A percentile compares a stretch with the other conserved stretches of the same genome.
Conservation (phyloP, 116 monocot species). For the Iris pallida region DNA sequence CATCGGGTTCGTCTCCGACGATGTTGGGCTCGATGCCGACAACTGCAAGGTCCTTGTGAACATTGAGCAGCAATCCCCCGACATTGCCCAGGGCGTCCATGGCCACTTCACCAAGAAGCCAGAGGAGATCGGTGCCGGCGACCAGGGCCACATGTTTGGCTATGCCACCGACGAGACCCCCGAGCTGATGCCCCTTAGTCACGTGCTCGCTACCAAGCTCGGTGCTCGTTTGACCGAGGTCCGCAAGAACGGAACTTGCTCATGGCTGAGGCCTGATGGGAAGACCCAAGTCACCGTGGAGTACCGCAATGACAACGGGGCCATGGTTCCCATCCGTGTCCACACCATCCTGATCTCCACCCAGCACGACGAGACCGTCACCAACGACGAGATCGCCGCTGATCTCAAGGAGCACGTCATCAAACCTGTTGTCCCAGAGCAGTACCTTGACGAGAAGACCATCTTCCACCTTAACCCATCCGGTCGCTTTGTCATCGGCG, state of each 20-base stretch:
- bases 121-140: constrained; percentile 86
- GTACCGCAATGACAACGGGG: constrained; percentile 66
- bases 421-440: constrained; percentile 58
- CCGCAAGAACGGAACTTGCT: constrained; percentile 77
- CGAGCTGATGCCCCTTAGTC: constrained; percentile 85
- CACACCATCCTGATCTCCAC: constrained; percentile 88
- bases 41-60: constrained; percentile 79
- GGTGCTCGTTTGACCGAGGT: constrained; percentile 80
- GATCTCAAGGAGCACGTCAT: constrained; percentile 81
- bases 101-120: constrained; percentile 89
- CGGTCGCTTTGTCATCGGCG: constrained; percentile 75
- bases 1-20: constrained; percentile 61
- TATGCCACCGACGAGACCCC: constrained; percentile 88
- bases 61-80: constrained; percentile 84
- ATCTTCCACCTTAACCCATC: constrained; percentile 87
- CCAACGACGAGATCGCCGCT: constrained; percentile 77
- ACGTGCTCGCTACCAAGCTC: constrained; percentile 83
- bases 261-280: constrained; percentile 83
- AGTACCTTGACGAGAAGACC: constrained; percentile 81
- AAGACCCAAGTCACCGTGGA: constrained; percentile 82
- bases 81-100: constrained; percentile 77
- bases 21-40: constrained; percentile 74
- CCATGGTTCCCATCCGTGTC: constrained; percentile 74
- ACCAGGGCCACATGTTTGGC: constrained; percentile 91
- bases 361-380: constrained; percentile 79